Evolutionary conservation across 129 eudicot genomes (phyloP).

Genomic region (Lonicera japonica): DNA sequence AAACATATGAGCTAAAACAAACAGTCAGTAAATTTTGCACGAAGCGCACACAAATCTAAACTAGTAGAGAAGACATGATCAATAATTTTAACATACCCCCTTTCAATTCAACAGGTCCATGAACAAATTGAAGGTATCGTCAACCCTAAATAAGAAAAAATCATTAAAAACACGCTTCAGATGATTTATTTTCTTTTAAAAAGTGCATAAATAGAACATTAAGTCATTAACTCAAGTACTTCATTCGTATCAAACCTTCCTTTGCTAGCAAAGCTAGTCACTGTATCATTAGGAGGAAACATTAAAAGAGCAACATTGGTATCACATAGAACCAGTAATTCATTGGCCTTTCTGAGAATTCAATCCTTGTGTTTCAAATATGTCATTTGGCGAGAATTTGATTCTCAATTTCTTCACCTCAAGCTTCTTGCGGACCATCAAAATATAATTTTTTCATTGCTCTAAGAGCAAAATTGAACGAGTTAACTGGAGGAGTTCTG

Average conservation of each 20-base stretch:
- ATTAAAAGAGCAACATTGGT: constrained; percentile 31
- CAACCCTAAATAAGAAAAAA: too few relatives aligned
- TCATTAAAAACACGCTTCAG: too few relatives aligned
- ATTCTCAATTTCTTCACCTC: constrained; percentile 26
- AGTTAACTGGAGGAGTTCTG: neutral
- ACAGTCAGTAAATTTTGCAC: too few relatives aligned
- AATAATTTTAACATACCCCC: too few relatives aligned
- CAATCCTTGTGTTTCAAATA: constrained; percentile 27
- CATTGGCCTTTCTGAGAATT: constrained; percentile 29
- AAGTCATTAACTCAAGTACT: neutral
- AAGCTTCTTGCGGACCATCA: constrained; percentile 24
- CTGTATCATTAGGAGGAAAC: constrained; percentile 28
- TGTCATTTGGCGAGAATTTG: constrained; percentile 15
- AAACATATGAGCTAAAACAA: too few relatives aligned
- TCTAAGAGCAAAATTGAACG: neutral
- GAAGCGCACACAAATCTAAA: too few relatives aligned
- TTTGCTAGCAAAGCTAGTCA: constrained; percentile 25
- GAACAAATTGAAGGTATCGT: too few relatives aligned
- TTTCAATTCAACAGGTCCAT: too few relatives aligned
- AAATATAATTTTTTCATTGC: neutral
- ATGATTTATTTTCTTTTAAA: too few relatives aligned
- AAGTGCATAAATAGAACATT: too few relatives aligned
- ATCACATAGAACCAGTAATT: constrained; percentile 22
- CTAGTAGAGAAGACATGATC: too few relatives aligned
- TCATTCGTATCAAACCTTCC: constrained; percentile 25